Base-by-base conservation (phyloP, 768 basidiomycete species). In the Phylloporus scabripes region DNA sequence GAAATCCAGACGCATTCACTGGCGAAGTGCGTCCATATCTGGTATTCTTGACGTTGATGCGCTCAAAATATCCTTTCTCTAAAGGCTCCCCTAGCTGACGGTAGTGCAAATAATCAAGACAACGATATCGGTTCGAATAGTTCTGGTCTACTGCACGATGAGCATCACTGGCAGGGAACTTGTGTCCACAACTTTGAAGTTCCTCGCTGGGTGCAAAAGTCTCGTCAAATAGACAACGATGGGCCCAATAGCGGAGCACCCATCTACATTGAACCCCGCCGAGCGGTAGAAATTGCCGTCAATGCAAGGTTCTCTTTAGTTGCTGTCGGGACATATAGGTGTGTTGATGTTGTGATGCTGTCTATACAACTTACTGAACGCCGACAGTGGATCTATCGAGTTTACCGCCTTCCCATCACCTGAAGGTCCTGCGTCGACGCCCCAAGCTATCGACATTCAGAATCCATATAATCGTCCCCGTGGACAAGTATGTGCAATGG, bases 241-340 rank as follows among this genome's bases (percentile, higher is more conserved):
- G 73, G 71, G 14, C 31, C 68, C 62, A 15, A 60, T 52, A n/a
- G 53, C 57, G 32, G 59, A 59, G 15, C 41, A 44, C 33, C 70
- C 60, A 23, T 60, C 64, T 90, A 87, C 53, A 67, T 78, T 23
- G 85, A 87, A 56, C 85, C 85, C 7, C 74, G 78, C 28, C 77
- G 82, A 24, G 87, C 85, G 4, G 75, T 80, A 32, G 70, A 71
- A 9, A 72, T 87, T 8, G 81, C 84, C 4, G 71, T 92, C 54
- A 95, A 94, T 60, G 70, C 72, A 18, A 84, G 80, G 61, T 93
- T 95, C 60, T 92, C 90, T 24, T 59, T 94, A 29, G 72, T 91
- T 48, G 90, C 90, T 7, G 74, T 92, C 26, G 93, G 93, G 9
- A 89, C 83, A 6, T 67, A 73, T 18, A 76, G 82, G 91, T 88